A percentile compares a stretch with the other conserved stretches of the same genome.
These are phyloP conservation scores for Yarrowia hollandica DNA, from an alignment of 805 yeast genomes.

Conservation along the genomic window DNA sequence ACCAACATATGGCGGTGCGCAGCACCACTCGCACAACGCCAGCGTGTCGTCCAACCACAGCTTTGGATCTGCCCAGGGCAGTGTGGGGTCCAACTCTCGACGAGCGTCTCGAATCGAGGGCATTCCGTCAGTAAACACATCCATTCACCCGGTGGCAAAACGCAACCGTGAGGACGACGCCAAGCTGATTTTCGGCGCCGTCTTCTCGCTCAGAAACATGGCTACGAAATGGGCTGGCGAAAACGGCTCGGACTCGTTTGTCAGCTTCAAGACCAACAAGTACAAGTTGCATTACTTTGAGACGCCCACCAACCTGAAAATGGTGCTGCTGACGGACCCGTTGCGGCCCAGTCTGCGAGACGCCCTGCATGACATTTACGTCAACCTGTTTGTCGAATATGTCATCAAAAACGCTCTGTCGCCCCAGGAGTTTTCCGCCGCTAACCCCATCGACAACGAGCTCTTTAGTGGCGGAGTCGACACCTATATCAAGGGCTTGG, in stretches of 20 bases:
- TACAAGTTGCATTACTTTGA: conserved; percentile 80
- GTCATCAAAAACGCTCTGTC: conserved; percentile 63
- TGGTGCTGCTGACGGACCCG: conserved; percentile 72
- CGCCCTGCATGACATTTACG: conserved; percentile 59
- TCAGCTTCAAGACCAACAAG: conserved; percentile 54
- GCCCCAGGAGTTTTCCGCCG: conserved; percentile 59
- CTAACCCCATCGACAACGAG: conserved; percentile 55
- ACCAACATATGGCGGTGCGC: not conserved
- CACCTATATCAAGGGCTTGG: conserved; percentile 40
- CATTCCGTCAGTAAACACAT: conserved; percentile 8
- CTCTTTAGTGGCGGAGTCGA: conserved; percentile 60
- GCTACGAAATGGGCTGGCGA: conserved; percentile 54
- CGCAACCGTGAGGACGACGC: conserved; percentile 58
- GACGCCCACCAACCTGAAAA: conserved; percentile 74
- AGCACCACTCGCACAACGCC: conserved; percentile 12
- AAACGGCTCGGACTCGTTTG: conserved; percentile 40
- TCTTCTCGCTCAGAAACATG: conserved; percentile 75
- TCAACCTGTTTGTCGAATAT: conserved; percentile 56
- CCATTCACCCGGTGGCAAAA: conserved; percentile 2
- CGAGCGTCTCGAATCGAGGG: conserved; percentile 20
- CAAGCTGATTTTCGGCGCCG: conserved; percentile 80
- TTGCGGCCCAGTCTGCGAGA: conserved; percentile 54
- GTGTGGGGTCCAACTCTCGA: not conserved
- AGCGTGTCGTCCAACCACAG: conserved; percentile 18
- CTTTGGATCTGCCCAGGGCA: conserved; percentile 8